These are phyloP conservation scores for Tetraselmis striata DNA, from an alignment of 139 green algal species.

Conservation along the genomic window DNA sequence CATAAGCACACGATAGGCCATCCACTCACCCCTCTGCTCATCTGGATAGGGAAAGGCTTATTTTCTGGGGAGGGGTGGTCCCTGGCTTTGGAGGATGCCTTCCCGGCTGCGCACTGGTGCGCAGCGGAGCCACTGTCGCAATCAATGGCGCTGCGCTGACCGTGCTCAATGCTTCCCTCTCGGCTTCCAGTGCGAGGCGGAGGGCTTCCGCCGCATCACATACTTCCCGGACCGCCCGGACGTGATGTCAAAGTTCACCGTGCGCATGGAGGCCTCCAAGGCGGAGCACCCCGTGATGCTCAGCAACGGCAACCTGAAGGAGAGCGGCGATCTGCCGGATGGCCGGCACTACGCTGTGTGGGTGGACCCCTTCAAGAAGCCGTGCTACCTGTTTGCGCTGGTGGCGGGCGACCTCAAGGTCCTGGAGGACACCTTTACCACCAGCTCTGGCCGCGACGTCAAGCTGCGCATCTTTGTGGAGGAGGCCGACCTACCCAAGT, in stretches of 20 bases:
- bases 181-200: slow-evolving; percentile 85
- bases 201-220: slow-evolving; percentile 97
- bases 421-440: slow-evolving; percentile 81
- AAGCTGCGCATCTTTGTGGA: slow-evolving; percentile 79
- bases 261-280: slow-evolving; percentile 86
- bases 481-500: background rate
- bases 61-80: too few species aligned
- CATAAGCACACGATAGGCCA: too few species aligned
- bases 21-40: too few species aligned
- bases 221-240: slow-evolving; percentile 91
- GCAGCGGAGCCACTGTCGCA: too few species aligned
- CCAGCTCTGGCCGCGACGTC: slow-evolving; percentile 65
- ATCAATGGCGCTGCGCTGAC: too few species aligned
- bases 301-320: slow-evolving; percentile 92
- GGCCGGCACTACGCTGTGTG: slow-evolving; percentile 64
- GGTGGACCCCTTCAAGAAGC: slow-evolving; percentile 92
- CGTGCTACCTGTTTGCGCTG: slow-evolving; percentile 98
- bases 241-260: slow-evolving; percentile 74
- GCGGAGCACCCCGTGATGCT: slow-evolving; percentile 90
- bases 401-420: slow-evolving; percentile 85
- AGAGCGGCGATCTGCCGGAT: slow-evolving; percentile 58
- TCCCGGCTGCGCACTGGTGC: too few species aligned
- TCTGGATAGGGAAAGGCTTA: too few species aligned
- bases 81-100: too few species aligned
- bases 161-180: too few species aligned